Evolutionary conservation across 805 yeast genomes (phyloP).

Genomic region (Myxozyma nipponensis): DNA sequence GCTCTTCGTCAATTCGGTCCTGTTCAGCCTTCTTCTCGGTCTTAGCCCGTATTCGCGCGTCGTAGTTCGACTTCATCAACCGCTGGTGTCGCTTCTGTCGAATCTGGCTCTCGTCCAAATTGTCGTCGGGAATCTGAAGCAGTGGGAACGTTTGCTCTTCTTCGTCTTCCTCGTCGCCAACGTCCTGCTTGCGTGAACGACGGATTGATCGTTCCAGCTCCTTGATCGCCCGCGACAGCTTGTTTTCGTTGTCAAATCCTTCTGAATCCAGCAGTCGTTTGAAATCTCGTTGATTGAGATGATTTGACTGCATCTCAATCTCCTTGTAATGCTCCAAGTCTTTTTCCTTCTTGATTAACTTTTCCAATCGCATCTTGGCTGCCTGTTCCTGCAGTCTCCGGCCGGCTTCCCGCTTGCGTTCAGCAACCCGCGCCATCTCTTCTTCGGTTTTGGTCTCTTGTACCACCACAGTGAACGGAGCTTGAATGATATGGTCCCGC

Average conservation of each 20-base stretch:
- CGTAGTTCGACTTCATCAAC: conserved; percentile 78
- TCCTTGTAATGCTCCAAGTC: conserved; percentile 70
- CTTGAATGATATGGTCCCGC: conserved; percentile 76
- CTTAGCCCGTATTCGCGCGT: conserved; percentile 78
- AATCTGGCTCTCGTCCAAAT: conserved; percentile 70
- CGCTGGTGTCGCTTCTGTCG: conserved; percentile 84
- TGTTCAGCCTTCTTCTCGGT: conserved; percentile 70
- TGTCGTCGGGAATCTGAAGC: conserved; percentile 78
- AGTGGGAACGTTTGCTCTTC: conserved; percentile 63
- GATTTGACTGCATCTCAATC: conserved; percentile 38
- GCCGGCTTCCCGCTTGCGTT: conserved; percentile 79
- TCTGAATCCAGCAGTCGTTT: conserved; percentile 56
- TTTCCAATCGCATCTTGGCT: conserved; percentile 74
- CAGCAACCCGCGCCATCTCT: conserved; percentile 72
- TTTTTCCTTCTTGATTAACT: conserved; percentile 71
- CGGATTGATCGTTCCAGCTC: conserved; percentile 67
- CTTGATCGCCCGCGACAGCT: conserved; percentile 60
- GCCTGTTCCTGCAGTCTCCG: conserved; percentile 90
- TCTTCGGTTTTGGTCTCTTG: conserved; percentile 76
- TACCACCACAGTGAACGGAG: conserved; percentile 65
- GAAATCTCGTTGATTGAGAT: conserved; percentile 50
- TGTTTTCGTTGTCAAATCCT: conserved; percentile 73
- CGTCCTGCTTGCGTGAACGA: conserved; percentile 63
- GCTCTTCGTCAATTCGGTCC: conserved; percentile 56
- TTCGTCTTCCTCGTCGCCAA: conserved; percentile 51